Evolutionary conservation across 305 asterid genomes (phyloP), one percentile per base, ranked within the genome.

Genomic region (Fraxinus floribunda): DNA sequence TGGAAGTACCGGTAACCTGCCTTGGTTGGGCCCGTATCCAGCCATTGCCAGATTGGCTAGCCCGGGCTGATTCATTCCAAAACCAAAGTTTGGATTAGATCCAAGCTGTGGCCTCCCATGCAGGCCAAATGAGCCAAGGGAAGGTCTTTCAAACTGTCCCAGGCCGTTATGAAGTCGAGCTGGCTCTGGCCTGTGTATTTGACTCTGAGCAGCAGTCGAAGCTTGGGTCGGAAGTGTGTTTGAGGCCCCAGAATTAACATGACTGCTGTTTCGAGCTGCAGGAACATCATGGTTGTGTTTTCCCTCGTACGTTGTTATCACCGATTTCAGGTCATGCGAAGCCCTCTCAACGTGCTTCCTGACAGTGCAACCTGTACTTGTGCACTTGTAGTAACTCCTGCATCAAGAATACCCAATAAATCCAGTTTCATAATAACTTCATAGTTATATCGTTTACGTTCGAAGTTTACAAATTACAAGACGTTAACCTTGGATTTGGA

Each of bases 341-440:
- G 98, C 98, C 87, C 98, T 87, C 88, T 93, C 98, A 36, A 95
- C 98, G 20, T 94, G 98, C 85, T 95, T 95, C 76, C 98, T 89
- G 35, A 94, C 98, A 4, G 88, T 88, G 90, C 98, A 94, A 80
- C 97, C 94, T 3, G 97, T 80, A 72, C 97, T 94, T 0, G 98
- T 95, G 90, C 98, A 95, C 88, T 95, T 95, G 92, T 95, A 95
- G 88, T 95, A 95, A 83, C 97, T 94, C 97, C 98, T 95, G 97
- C 78, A 80, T 79, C 78, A 82, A 7, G 78, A 70, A 15, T 29
- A 46, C 38, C 46, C 38, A 68, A 26, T 10, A 70, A 13, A 11
- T 15, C 76, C 39, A 5, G 9, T 30, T 68, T 68, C 20, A 70
- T 4, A 64, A 64, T 3, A 64, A 64, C 34, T 24, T 52, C 15